Conservation (phyloP, 2,329 filamentous ascomycete species). For the Diaporthe sp. region DNA sequence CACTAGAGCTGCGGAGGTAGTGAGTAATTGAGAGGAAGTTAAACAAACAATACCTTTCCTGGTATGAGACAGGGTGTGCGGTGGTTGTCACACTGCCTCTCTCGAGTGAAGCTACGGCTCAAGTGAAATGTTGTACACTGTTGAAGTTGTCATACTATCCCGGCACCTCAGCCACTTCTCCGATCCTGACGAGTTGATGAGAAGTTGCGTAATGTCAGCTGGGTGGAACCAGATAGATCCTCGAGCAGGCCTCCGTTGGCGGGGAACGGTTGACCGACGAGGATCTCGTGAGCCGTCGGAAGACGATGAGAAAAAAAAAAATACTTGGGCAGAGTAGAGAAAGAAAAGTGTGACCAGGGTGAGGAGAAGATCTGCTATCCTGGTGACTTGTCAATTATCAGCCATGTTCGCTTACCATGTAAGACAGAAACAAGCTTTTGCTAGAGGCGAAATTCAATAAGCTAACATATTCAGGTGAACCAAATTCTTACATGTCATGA, state of each 20-base stretch:
- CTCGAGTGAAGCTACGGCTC: not conserved
- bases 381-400: not conserved
- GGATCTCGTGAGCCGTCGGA: not conserved
- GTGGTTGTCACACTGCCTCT: not conserved
- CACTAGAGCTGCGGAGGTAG: not conserved
- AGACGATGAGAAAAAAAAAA: not conserved
- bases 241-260: no score
- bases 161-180: not conserved
- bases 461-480: not conserved
- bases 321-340: not conserved
- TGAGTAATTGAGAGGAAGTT: conserved; percentile 24
- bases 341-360: not conserved
- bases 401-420: not conserved
- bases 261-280: no score
- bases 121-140: not conserved
- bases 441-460: not conserved
- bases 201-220: not conserved
- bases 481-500: not conserved
- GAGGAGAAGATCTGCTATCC: not conserved
- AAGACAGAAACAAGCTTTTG: not conserved
- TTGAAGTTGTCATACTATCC: not conserved
- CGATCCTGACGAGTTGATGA: not conserved
- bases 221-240: not conserved
- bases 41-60: not conserved
- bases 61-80: not conserved